These are phyloP conservation scores for Vigna hirtella DNA, from an alignment of 306 rosid species.

Conservation along the genomic window DNA sequence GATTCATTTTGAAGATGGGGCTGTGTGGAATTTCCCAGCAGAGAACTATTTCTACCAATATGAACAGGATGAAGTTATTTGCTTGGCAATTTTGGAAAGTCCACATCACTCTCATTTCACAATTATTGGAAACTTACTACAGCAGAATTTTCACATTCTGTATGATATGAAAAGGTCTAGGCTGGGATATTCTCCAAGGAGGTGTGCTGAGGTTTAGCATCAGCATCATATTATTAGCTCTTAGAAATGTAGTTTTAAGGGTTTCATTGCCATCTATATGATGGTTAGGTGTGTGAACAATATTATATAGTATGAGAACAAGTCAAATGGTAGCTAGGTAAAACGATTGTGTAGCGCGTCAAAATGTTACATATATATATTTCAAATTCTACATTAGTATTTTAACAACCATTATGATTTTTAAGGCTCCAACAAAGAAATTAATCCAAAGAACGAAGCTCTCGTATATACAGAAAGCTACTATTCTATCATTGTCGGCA, in stretches of 20 bases:
- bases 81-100: constrained; percentile 72
- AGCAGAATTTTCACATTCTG: constrained; percentile 79
- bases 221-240: constrained; percentile 29
- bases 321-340: neutral
- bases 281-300: neutral
- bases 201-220: constrained; percentile 67
- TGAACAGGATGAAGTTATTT: constrained; percentile 59
- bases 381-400: constrained; percentile 19
- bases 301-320: constrained; percentile 16
- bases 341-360: neutral
- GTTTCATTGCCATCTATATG: neutral
- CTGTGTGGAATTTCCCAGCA: constrained; percentile 78
- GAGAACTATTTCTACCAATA: constrained; percentile 74
- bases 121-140: constrained; percentile 82
- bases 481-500: neutral
- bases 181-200: constrained; percentile 73
- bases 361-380: neutral
- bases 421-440: neutral
- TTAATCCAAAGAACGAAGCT: neutral
- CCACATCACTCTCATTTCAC: constrained; percentile 58
- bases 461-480: too few species aligned
- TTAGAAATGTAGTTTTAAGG: neutral
- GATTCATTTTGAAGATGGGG: constrained; percentile 71
- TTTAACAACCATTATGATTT: constrained; percentile 13
- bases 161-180: constrained; percentile 74